phyloP scores from a whole-genome alignment of 75 land plant species.

The Cryptomeria japonica region DNA sequence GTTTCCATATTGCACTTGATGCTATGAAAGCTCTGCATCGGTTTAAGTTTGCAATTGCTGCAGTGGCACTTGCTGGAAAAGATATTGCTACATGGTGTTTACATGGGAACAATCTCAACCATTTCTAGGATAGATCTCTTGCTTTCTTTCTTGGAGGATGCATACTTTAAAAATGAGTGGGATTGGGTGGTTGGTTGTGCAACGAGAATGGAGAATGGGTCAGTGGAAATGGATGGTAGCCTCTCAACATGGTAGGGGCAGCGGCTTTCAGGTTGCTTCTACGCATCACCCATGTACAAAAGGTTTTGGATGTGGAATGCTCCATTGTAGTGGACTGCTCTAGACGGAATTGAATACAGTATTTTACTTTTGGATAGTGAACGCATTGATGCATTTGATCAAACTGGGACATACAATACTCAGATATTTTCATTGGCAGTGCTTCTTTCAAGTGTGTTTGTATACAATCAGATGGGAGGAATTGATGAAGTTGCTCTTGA shows the following conservation, averaged over 20 bases:
- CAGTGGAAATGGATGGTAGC: constrained; percentile 1
- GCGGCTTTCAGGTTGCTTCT: constrained; percentile 96
- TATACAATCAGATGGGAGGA: constrained; percentile 99
- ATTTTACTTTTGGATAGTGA: constrained; percentile 89
- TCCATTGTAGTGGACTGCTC: constrained; percentile 80
- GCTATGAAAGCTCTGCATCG: too few species aligned
- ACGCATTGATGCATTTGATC: constrained; percentile 99
- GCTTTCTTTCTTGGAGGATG: constrained; percentile 65
- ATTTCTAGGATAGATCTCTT: constrained; percentile 64
- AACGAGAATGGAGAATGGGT: constrained; percentile 5
- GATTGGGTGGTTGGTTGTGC: constrained; percentile 41
- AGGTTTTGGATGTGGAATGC: constrained; percentile 99
- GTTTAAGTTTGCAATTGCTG: too few species aligned
- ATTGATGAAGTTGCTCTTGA: constrained; percentile 98
- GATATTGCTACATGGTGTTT: constrained; percentile 83
- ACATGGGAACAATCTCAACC: constrained; percentile 21
- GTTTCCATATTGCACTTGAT: too few species aligned
- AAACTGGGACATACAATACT: constrained; percentile 98
- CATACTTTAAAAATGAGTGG: constrained; percentile 70
- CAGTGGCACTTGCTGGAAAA: too few species aligned
- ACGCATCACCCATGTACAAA: constrained; percentile 97
- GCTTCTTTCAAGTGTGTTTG: constrained; percentile 94
- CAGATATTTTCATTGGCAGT: constrained; percentile 98
- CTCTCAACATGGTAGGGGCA: constrained; percentile 97
- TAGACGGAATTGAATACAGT: constrained; percentile 94